Evolutionary conservation across 495 filamentous ascomycete species (phyloP).

Genomic region (Immersiella caudata): DNA sequence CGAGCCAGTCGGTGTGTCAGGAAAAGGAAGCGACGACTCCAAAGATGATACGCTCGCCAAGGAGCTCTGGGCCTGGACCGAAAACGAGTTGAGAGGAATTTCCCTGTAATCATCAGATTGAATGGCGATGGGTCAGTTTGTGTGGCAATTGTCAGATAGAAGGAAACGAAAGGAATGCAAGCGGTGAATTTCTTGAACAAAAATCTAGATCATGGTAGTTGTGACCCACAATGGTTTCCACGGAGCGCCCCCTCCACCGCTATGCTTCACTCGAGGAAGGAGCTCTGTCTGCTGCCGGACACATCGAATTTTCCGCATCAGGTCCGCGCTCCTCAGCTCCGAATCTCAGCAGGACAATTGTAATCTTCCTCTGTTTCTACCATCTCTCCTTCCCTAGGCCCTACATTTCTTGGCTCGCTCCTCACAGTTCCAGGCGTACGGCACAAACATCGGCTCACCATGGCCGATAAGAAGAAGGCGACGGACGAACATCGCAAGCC

Average conservation of each 20-base stretch:
- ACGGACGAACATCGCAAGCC: not conserved
- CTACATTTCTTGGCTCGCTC: not conserved
- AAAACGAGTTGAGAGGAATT: constrained; percentile 36
- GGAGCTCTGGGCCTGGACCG: constrained; percentile 67
- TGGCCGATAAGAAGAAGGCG: not conserved
- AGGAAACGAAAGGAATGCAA: too few species aligned
- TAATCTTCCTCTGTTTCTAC: too few species aligned
- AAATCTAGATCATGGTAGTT: not conserved
- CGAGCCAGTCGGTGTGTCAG: constrained; percentile 34
- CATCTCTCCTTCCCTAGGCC: not conserved
- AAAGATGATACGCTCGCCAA: constrained; percentile 52
- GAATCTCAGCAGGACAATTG: not conserved
- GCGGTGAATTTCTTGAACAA: too few species aligned
- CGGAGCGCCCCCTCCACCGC: not conserved
- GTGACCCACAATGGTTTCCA: not conserved
- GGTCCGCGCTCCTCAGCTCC: not conserved
- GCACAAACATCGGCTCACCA: not conserved
- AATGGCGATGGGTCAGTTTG: not conserved
- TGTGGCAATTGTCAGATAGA: not conserved
- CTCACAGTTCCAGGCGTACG: not conserved
- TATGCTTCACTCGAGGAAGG: not conserved
- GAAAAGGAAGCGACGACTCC: constrained; percentile 34
- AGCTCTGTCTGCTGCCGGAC: not conserved
- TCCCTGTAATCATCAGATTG: not conserved
- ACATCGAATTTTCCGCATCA: not conserved